phyloP scores from a whole-genome alignment of 768 basidiomycete species.

The Agaricus blazei region DNA sequence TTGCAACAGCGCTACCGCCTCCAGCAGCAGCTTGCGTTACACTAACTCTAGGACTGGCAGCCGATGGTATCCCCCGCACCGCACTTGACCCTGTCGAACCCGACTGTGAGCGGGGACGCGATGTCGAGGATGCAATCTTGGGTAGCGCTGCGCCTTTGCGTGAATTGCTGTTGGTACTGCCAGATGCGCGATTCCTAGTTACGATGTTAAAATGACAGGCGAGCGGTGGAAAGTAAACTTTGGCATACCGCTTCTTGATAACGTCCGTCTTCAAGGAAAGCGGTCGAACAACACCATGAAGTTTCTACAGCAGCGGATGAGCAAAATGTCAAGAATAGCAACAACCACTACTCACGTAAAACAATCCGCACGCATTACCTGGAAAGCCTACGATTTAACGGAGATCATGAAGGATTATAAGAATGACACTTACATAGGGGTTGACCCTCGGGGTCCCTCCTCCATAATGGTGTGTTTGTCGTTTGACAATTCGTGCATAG shows the following conservation, averaged over 20 bases:
- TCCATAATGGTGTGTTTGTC: conserved; percentile 91
- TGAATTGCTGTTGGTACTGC: conserved; percentile 57
- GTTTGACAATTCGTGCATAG: conserved; percentile 94
- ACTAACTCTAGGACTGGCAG: conserved; percentile 19
- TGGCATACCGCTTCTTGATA: conserved; percentile 85
- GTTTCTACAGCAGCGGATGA: conserved; percentile 52
- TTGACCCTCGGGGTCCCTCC: conserved; percentile 89
- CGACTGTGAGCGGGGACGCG: conserved; percentile 71
- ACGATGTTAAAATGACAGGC: conserved; percentile 5
- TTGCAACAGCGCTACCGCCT: conserved; percentile 21
- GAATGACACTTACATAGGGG: conserved; percentile 65
- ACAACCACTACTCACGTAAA: conserved; percentile 61
- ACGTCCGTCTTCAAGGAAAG: conserved; percentile 95
- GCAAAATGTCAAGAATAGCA: conserved; percentile 8
- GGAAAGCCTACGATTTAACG: conserved; percentile 14
- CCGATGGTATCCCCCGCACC: conserved; percentile 33
- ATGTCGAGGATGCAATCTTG: conserved; percentile 71
- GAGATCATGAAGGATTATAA: conserved; percentile 8
- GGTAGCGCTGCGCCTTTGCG: conserved; percentile 65
- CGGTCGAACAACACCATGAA: conserved; percentile 93
- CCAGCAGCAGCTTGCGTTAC: conserved; percentile 23
- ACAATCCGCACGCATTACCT: conserved; percentile 92
- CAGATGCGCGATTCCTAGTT: conserved; percentile 77
- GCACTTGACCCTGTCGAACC: conserved; percentile 48
- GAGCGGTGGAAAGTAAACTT: neutral